Base-by-base conservation (phyloP, 805 yeast species). In the Saturnispora kantuleensis region DNA sequence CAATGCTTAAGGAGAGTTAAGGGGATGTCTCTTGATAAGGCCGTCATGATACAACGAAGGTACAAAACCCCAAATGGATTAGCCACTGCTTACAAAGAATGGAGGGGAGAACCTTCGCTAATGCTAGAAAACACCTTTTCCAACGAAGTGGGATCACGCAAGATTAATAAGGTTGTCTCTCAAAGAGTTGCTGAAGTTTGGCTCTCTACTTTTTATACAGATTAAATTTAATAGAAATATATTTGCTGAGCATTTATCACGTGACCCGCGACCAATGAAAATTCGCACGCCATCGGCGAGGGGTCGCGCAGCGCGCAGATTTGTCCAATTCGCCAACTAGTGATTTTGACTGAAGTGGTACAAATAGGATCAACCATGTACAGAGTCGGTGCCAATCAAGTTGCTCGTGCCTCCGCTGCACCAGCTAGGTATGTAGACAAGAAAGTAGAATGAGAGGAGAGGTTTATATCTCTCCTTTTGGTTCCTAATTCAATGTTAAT, bases 11-110 rank as follows among this genome's bases (percentile, higher is more conserved):
- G 88, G 82, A 75, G 88, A 3, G 72, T 84, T 2, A 73, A 76
- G 48, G 98, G 97, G 0, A 69, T 93, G 1, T 77, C 95, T 0
- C 63, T 85, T 29, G 97, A 90, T 50, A 87, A 84, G 57, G 98
- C 98, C 0, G 57, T 77, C 9, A 76, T 77, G 7, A 78, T 93
- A 9, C 97, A 89, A 61, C 66, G 67, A 15, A 58, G 70, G 35
- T 93, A 70, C 56, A 77, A 78, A 2, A 89, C 97, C 0, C 93
- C 97, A 0, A 64, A 65, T 31, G 58, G 56, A 15, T 67, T 90
- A n/a, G 58, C 81, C 10, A 66, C 69, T 16, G 76, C 71, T 10
- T 84, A 67, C 52, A 64, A 53, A 10, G 39, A 39, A 2, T 52
- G 50, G 47, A 2, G 49, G 28, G 26, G 51, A 47, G 44, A 48